Conservation (phyloP, 441 rosid species). For the Iberis amara region DNA sequence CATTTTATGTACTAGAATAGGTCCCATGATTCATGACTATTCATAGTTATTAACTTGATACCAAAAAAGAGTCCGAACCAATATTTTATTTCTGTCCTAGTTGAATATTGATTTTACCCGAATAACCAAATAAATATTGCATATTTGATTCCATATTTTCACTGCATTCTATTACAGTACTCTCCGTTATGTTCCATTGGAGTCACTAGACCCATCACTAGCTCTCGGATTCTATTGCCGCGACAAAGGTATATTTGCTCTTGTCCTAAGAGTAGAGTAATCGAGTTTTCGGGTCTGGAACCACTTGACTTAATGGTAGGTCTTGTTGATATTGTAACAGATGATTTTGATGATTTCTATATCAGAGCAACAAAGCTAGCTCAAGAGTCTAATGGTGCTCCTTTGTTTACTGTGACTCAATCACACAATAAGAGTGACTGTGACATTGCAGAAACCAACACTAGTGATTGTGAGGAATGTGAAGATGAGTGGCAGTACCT, state of each 20-base stretch:
- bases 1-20: no score
- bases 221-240: slow-evolving; percentile 88
- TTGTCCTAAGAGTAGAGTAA: background rate
- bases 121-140: no score
- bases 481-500: slow-evolving; percentile 88
- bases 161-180: slow-evolving; percentile 34
- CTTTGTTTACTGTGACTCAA: slow-evolving; percentile 69
- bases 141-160: no score
- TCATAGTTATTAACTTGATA: no score
- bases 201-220: slow-evolving; percentile 73
- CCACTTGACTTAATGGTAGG: background rate
- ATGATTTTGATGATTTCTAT: slow-evolving; percentile 74
- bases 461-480: slow-evolving; percentile 23
- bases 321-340: slow-evolving; percentile 34
- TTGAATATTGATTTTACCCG: no score
- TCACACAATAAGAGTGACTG: slow-evolving; percentile 33
- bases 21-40: no score
- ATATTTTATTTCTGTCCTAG: no score
- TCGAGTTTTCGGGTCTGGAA: background rate
- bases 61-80: no score
- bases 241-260: slow-evolving; percentile 50
- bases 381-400: slow-evolving; percentile 78
- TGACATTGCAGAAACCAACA: slow-evolving; percentile 30
- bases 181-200: slow-evolving; percentile 58
- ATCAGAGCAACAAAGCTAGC: slow-evolving; percentile 70